Conservation (phyloP, 2,329 filamentous ascomycete genomes). For the Nigrospora osmanthi region DNA sequence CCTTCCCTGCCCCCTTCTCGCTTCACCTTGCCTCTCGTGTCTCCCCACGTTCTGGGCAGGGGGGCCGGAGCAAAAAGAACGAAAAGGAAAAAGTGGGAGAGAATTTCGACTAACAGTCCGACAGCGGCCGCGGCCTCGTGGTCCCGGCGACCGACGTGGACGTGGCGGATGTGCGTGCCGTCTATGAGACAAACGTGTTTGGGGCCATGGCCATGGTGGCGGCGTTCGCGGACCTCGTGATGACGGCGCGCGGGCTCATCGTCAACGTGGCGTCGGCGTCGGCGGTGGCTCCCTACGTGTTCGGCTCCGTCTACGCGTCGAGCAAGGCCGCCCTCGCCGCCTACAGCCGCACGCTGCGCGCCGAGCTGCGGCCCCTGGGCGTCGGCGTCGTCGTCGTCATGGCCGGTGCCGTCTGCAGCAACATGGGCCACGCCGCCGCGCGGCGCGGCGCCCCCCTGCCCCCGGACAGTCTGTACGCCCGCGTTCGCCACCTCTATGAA, state of each 20-base stretch:
- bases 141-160: constrained; percentile 44
- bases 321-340: constrained; percentile 45
- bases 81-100: too few species aligned
- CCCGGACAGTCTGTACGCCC: constrained; percentile 36
- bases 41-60: too few species aligned
- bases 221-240: constrained; percentile 40
- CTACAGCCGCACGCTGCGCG: constrained; percentile 44
- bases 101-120: too few species aligned
- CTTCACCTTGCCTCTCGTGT: too few species aligned
- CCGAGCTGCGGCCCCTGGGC: constrained; percentile 44
- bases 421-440: constrained; percentile 32
- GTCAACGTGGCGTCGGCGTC: constrained; percentile 44
- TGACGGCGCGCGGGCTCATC: constrained; percentile 41
- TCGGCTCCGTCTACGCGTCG: constrained; percentile 46
- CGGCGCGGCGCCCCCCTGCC: constrained; percentile 30
- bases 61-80: too few species aligned
- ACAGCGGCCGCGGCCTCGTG: constrained; percentile 41
- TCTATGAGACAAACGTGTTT: constrained; percentile 51
- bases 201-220: constrained; percentile 48
- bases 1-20: too few species aligned
- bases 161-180: constrained; percentile 41
- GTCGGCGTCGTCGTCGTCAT: constrained; percentile 51
- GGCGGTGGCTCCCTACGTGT: constrained; percentile 42
- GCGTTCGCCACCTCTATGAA: constrained; percentile 36
- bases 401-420: constrained; percentile 44